Evolutionary conservation across 2,329 filamentous ascomycete genomes (phyloP), one percentile per base, ranked within the genome.

Genomic region (Ophiocordyceps camponoti-floridani): DNA sequence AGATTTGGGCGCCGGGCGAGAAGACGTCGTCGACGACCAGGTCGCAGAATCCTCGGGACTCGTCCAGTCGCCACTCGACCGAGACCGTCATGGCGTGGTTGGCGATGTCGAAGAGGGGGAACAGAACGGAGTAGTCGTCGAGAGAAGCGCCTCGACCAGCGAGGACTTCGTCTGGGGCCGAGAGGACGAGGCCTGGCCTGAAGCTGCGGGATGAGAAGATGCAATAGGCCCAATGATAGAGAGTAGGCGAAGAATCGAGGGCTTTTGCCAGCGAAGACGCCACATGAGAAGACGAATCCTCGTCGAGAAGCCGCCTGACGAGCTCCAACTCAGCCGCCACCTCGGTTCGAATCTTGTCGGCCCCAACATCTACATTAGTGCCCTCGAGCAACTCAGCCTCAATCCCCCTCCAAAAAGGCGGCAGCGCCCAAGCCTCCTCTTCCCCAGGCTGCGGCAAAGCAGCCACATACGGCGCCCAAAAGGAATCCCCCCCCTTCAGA

Each of bases 91-190:
- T 77, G 44, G 73, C 72, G 54, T 87, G 82, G 54, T 87, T 87
- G 11, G 75, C 75, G 27, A 86, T 67, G 54, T 87, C 82, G 46
- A 84, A 72, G 4, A 85, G 64, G 1, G 82, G 82, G 31, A 85
- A 65, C 5, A 87, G 64, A 8, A 85, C 68, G 1, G 79, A 80
- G 47, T 83, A 79, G 52, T 77, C 73, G 44, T 81, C 75, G 4
- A 65, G 30, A 30, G 55, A 49, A 1, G 59, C 53, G 9, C 57
- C 55, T 46, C 0, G 62, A 56, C 3, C 64, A 54, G 48, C 23
- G 3, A 26, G 42, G 45, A 43, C 46, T 52, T 16, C 62, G 48
- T 33, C 13, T 2, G 53, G 46, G 1, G 50, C 48, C 0, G 70
- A 62, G 4, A 79, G 58, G 43, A 79, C 66, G n/a, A 75, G 65